Evolutionary conservation across 1,284 basidiomycete genomes (phyloP).

Genomic region (Moniliophthora roreri): DNA sequence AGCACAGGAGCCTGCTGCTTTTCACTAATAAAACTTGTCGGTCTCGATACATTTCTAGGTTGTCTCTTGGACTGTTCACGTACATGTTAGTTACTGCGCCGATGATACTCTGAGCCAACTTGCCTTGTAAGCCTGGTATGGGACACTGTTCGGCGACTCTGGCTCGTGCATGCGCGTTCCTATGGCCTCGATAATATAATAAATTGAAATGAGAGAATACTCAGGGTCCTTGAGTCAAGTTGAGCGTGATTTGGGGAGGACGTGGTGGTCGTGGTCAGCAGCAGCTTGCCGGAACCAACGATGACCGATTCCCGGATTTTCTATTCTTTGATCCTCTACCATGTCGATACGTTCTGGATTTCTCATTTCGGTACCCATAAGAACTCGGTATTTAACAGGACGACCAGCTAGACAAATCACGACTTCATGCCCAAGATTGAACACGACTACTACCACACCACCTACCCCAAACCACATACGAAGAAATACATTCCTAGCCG

Average conservation of each 20-base stretch:
- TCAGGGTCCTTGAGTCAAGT: too few species aligned
- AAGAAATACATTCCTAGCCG: neutral
- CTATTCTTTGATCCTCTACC: too few species aligned
- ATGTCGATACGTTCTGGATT: too few species aligned
- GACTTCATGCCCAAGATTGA: too few species aligned
- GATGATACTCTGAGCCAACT: slow-evolving; percentile 35
- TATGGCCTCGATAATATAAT: too few species aligned
- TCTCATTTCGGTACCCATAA: too few species aligned
- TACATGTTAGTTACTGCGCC: slow-evolving; percentile 3
- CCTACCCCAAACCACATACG: neutral
- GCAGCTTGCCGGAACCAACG: neutral
- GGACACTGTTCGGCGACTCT: slow-evolving; percentile 33
- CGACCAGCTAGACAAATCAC: too few species aligned
- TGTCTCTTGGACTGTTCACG: slow-evolving; percentile 61
- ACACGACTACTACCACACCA: neutral
- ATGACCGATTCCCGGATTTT: too few species aligned
- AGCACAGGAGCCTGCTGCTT: neutral
- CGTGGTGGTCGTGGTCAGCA: too few species aligned
- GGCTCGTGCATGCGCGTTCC: slow-evolving; percentile 8
- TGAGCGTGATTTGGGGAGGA: too few species aligned
- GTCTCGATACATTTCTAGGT: slow-evolving; percentile 7
- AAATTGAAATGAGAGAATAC: too few species aligned
- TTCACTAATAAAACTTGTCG: neutral
- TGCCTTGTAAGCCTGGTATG: slow-evolving; percentile 78
- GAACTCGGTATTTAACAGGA: too few species aligned